phyloP scores from a whole-genome alignment of 495 filamentous ascomycete genomes.

The Bombardia bombarda region DNA sequence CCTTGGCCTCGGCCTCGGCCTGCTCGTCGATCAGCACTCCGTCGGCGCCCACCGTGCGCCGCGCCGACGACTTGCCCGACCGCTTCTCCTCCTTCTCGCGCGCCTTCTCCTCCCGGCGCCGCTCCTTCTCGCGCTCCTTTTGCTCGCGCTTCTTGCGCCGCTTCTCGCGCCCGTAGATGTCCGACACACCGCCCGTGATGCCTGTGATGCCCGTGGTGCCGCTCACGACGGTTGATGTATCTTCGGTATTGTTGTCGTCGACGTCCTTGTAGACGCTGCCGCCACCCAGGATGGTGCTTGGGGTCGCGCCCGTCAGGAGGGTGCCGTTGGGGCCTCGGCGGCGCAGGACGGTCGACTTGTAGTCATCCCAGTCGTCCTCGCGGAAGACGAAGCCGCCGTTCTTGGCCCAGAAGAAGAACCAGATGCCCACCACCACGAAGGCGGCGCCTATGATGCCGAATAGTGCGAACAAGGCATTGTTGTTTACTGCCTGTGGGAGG shows the following conservation, averaged over 20 bases:
- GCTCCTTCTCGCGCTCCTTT: conserved; percentile 40
- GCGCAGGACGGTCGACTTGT: conserved; percentile 92
- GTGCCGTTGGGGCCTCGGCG: conserved; percentile 84
- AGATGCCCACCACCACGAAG: conserved; percentile 70
- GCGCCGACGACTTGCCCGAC: conserved; percentile 24
- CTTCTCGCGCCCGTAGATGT: conserved; percentile 37
- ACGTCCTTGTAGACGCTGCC: conserved; percentile 63
- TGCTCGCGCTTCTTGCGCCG: conserved; percentile 42
- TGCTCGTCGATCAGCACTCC: conserved; percentile 45
- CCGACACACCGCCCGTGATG: conserved; percentile 39
- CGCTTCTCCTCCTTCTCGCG: conserved; percentile 38
- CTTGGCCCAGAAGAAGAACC: conserved; percentile 98
- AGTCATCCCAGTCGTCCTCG: conserved; percentile 90
- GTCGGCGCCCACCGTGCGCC: conserved; percentile 36
- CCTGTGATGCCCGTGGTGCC: conserved; percentile 37
- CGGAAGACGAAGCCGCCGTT: conserved; percentile 89
- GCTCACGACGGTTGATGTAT: conserved; percentile 26
- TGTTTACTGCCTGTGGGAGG: conserved; percentile 66
- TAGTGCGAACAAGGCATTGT: conserved; percentile 70
- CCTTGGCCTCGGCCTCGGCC: conserved; percentile 58
- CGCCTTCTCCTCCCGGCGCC: conserved; percentile 33
- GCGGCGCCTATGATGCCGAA: conserved; percentile 77
- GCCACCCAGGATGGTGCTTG: conserved; percentile 71
- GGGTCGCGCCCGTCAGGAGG: conserved; percentile 70
- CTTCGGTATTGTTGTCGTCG: conserved; percentile 51